Evolutionary conservation across 306 rosid genomes (phyloP), one percentile per base, ranked within the genome.

Genomic region (Castanopsis chinensis): DNA sequence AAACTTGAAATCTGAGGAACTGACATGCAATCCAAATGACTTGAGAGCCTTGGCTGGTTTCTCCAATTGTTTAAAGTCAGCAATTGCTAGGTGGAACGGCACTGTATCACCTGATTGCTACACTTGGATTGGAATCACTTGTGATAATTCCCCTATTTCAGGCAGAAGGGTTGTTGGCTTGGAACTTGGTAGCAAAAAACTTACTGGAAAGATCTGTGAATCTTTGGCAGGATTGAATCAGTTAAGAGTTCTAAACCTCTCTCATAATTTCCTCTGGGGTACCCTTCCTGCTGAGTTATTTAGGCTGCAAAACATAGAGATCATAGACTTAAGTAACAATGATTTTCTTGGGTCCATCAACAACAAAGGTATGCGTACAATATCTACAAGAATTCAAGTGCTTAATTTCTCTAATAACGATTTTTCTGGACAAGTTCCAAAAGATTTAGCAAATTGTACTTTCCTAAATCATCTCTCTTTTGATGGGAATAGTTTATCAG

Each of bases 311-410:
- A 51, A 82, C n/a, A 71, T 82, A 27, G 72, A 82, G 27, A 10
- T 71, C 57, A 74, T 82, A 4, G 86, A 82, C 64, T 18, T 85
- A 37, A 79, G 81, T 72, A 55, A 4, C 20, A 81, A 85, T 59
- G 35, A n/a, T 17, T 57, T 85, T 30, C 14, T 23, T 3, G 88
- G 73, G 2, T 20, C 54, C 61, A 21, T 25, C 76, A 23, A 27
- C 5, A 32, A 32, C 35, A 32, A 32, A 32, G 35, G 5, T 32
- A 32, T 32, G 35, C 1, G 35, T 32, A 4, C 35, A 32, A 5
- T 32, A 32, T 32, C 35, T 32, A 32, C 35, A 32, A 32, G 35
- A 32, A 32, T 32, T 32, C 35, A 32, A 32, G 35, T 32, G 35
- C 35, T 32, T 32, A 32, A 32, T 32, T 32, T 32, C 35, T 32